Conservation (phyloP, 208 protist species). For the Wallacemonas collosoma region DNA sequence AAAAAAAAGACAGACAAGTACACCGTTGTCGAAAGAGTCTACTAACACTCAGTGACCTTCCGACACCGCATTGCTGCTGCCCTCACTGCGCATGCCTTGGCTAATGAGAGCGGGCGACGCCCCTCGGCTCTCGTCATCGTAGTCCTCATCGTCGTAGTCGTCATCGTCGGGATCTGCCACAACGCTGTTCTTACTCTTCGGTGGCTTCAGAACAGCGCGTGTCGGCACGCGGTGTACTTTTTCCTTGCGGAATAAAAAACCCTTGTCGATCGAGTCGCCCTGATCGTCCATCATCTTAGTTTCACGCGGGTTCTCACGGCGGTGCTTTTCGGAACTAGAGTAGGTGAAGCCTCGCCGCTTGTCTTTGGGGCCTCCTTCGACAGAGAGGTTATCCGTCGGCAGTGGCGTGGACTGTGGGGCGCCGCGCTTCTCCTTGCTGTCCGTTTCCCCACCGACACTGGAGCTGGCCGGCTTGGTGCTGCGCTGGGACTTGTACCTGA, state of each 20-base stretch:
- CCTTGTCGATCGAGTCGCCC: constrained; percentile 22
- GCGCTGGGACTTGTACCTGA: background rate
- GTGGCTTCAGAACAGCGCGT: constrained; percentile 44
- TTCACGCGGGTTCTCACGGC: constrained; percentile 18
- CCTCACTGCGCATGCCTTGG: too few relatives aligned
- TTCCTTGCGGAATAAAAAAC: constrained; percentile 36
- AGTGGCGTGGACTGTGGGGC: background rate
- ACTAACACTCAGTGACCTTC: too few relatives aligned
- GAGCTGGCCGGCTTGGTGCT: background rate
- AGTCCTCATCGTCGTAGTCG: constrained; percentile 19
- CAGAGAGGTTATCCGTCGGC: background rate
- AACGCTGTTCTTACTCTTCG: constrained; percentile 34
- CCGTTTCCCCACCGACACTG: background rate
- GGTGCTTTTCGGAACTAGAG: constrained; percentile 11
- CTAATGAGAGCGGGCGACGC: background rate
- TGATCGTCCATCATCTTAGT: constrained; percentile 22
- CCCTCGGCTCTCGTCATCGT: constrained; percentile 19
- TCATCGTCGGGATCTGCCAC: constrained; percentile 29
- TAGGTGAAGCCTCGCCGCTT: constrained; percentile 6
- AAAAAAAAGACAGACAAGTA: constrained; percentile 18
- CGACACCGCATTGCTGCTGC: too few relatives aligned
- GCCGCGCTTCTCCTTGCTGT: background rate
- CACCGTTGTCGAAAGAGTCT: background rate
- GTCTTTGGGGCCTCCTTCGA: background rate
- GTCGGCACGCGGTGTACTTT: constrained; percentile 49